phyloP scores from a whole-genome alignment of 345 rosid species.

The Citrus glauca region DNA sequence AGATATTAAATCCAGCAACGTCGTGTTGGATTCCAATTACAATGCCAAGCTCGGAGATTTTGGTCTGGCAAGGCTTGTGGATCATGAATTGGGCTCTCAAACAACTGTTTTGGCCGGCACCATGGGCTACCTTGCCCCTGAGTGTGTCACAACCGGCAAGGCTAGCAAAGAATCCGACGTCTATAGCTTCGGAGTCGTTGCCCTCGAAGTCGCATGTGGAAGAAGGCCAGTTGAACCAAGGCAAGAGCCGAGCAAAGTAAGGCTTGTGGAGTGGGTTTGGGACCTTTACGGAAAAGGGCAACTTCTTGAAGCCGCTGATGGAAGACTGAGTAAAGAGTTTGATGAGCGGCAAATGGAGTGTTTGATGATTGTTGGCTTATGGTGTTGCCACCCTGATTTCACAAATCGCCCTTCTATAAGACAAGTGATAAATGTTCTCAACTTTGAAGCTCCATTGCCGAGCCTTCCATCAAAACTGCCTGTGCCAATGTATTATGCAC shows the following conservation, averaged over 20 bases:
- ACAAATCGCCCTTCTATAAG: conserved; percentile 40
- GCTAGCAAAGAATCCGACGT: conserved; percentile 49
- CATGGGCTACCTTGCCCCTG: conserved; percentile 39
- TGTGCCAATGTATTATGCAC: conserved; percentile 42
- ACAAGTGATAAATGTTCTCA: conserved; percentile 40
- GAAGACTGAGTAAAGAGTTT: conserved; percentile 14
- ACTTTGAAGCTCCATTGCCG: conserved; percentile 42
- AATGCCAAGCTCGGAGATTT: conserved; percentile 53
- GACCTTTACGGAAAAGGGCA: conserved; percentile 35
- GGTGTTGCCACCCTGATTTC: conserved; percentile 55
- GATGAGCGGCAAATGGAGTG: conserved; percentile 32
- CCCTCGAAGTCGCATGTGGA: conserved; percentile 41
- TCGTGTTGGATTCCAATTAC: conserved; percentile 48
- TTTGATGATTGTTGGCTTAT: conserved; percentile 43
- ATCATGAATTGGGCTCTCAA: conserved; percentile 31
- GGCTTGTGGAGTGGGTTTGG: conserved; percentile 52
- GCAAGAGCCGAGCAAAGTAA: conserved; percentile 25
- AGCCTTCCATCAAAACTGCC: conserved; percentile 48
- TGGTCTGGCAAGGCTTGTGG: conserved; percentile 38
- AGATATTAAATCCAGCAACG: conserved; percentile 48
- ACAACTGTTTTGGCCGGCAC: conserved; percentile 48
- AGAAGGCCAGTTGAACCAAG: conserved; percentile 34
- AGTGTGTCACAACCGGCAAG: conserved; percentile 34
- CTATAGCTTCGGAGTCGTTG: conserved; percentile 50
- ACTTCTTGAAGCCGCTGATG: conserved; percentile 31